phyloP scores from a whole-genome alignment of 75 land plant species.

The Picea glauca region DNA sequence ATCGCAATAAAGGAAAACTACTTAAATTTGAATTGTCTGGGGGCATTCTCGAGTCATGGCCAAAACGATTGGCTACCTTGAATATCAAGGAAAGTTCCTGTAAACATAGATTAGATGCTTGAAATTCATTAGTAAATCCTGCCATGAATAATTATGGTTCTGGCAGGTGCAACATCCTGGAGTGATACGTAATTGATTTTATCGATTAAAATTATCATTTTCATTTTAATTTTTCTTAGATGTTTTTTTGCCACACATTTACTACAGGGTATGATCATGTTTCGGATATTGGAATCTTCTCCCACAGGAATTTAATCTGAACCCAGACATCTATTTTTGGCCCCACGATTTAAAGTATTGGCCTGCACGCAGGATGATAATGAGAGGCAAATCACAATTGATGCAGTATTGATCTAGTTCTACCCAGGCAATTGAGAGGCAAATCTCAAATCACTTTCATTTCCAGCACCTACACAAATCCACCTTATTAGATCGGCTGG shows the following conservation, averaged over 20 bases:
- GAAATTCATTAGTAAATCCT: neutral
- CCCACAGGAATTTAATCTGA: too few species aligned
- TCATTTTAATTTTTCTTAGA: neutral
- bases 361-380: too few species aligned
- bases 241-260: neutral
- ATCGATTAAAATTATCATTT: neutral
- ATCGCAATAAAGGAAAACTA: slow-evolving; percentile 61
- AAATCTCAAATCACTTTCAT: too few species aligned
- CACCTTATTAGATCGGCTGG: too few species aligned
- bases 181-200: neutral
- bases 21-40: slow-evolving; percentile 90
- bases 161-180: neutral
- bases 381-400: too few species aligned
- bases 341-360: too few species aligned
- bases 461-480: too few species aligned
- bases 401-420: too few species aligned
- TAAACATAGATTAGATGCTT: slow-evolving; percentile 49
- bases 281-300: too few species aligned
- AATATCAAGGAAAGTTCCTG: slow-evolving; percentile 46
- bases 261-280: neutral
- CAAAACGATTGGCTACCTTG: slow-evolving; percentile 60
- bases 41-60: slow-evolving; percentile 94
- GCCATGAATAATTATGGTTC: neutral
- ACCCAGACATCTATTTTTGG: too few species aligned
- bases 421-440: too few species aligned